Conservation (phyloP, 2,329 filamentous ascomycete genomes). For the Trichoderma polysporum region DNA sequence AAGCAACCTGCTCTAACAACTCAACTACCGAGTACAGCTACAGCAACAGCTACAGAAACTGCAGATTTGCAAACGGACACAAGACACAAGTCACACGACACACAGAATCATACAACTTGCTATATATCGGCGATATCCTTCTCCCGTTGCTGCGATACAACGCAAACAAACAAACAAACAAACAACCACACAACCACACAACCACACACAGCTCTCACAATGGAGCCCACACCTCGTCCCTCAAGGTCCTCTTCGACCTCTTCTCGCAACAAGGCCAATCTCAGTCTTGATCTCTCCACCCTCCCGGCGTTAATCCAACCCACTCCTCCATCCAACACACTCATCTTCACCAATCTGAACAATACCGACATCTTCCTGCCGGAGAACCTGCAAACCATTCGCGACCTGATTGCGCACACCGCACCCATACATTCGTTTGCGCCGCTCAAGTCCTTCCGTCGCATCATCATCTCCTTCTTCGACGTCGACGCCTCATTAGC, state of each 20-base stretch:
- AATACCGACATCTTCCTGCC: constrained; percentile 71
- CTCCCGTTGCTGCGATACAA: no score
- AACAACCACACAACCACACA: neutral
- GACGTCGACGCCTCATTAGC: constrained; percentile 66
- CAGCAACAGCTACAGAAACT: neutral
- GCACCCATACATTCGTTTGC: constrained; percentile 75
- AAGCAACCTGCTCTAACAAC: neutral
- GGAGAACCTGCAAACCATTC: constrained; percentile 71
- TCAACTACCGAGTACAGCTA: neutral
- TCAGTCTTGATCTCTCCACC: constrained; percentile 72
- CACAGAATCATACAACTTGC: neutral
- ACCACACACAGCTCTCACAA: constrained; percentile 23
- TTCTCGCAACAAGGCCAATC: constrained; percentile 46
- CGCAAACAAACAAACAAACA: neutral
- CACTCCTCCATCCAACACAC: constrained; percentile 77
- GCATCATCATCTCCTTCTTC: constrained; percentile 78
- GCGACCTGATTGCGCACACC: constrained; percentile 66
- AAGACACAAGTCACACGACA: neutral
- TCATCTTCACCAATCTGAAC: constrained; percentile 79
- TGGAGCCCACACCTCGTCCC: constrained; percentile 40
- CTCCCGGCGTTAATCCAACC: constrained; percentile 69
- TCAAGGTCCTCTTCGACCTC: constrained; percentile 48
- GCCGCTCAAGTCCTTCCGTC: constrained; percentile 77
- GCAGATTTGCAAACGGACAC: neutral
- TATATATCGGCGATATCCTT: neutral